phyloP scores from a whole-genome alignment of 1,284 basidiomycete genomes.

The Phaffia rhodozyma region DNA sequence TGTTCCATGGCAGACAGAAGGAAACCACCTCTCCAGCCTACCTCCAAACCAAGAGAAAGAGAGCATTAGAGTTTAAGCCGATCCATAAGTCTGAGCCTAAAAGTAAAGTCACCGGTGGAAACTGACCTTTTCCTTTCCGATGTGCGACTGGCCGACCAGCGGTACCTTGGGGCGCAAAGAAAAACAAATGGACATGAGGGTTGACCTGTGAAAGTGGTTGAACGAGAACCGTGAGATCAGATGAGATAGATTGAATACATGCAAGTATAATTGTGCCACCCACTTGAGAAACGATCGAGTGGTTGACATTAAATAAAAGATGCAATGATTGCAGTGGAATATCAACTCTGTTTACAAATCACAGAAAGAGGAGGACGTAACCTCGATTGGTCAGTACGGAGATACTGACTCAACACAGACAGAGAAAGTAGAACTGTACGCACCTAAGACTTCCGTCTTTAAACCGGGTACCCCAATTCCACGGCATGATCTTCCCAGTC shows the following conservation, averaged over 20 bases:
- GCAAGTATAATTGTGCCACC: not conserved
- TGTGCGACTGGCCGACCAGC: conserved; percentile 72
- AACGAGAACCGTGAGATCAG: not conserved
- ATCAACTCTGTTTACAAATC: conserved; percentile 53
- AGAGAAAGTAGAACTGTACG: conserved; percentile 15
- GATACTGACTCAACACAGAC: not conserved
- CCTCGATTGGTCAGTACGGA: not conserved
- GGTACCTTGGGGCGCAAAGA: conserved; percentile 86
- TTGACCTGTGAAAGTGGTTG: conserved; percentile 82
- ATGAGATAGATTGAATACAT: not conserved
- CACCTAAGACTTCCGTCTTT: conserved; percentile 74
- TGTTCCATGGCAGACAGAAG: conserved; percentile 81
- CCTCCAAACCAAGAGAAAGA: not conserved
- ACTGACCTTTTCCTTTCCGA: conserved; percentile 69
- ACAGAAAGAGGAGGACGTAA: not conserved
- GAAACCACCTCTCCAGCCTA: conserved; percentile 93
- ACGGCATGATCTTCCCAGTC: conserved; percentile 72
- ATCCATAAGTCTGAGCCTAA: not conserved
- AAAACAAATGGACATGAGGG: conserved; percentile 96
- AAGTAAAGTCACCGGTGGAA: conserved; percentile 17
- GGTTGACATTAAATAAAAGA: conserved; percentile 89
- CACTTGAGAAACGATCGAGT: conserved; percentile 73
- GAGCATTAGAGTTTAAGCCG: not conserved
- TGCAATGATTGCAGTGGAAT: conserved; percentile 88
- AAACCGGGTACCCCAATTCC: conserved; percentile 86